Conservation (phyloP, 2,329 filamentous ascomycete species). For the Elsinoe arachidis region DNA sequence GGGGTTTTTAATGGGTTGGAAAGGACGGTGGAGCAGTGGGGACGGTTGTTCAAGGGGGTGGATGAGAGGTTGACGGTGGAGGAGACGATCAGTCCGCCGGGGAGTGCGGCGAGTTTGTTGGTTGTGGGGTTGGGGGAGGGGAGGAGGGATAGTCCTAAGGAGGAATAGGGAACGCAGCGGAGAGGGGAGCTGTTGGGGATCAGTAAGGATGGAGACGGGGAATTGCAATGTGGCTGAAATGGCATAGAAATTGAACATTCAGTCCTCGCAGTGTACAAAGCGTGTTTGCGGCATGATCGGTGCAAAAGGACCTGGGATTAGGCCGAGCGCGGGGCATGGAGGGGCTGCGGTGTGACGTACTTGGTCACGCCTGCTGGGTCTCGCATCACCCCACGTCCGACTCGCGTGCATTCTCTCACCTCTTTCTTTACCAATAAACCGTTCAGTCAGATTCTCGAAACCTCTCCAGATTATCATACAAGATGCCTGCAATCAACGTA, state of each 20-base stretch:
- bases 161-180: background rate
- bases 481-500: conserved; percentile 32
- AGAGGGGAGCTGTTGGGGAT: no score
- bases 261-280: no score
- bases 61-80: background rate
- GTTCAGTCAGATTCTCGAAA: background rate
- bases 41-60: background rate
- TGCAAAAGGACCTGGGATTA: no score
- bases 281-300: no score
- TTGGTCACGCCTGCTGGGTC: background rate
- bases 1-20: conserved; percentile 6
- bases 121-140: background rate
- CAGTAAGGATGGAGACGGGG: no score
- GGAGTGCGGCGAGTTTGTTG: conserved; percentile 1
- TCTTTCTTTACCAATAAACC: background rate
- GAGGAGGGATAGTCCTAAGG: conserved; percentile 2
- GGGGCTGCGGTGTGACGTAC: background rate
- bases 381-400: background rate
- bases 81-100: background rate
- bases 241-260: no score
- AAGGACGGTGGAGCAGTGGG: conserved; percentile 5
- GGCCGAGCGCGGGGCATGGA: background rate
- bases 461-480: conserved; percentile 13
- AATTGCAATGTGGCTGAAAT: no score
- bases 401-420: background rate